phyloP scores from a whole-genome alignment of 331 rosid genomes.

The Quercus lobata region DNA sequence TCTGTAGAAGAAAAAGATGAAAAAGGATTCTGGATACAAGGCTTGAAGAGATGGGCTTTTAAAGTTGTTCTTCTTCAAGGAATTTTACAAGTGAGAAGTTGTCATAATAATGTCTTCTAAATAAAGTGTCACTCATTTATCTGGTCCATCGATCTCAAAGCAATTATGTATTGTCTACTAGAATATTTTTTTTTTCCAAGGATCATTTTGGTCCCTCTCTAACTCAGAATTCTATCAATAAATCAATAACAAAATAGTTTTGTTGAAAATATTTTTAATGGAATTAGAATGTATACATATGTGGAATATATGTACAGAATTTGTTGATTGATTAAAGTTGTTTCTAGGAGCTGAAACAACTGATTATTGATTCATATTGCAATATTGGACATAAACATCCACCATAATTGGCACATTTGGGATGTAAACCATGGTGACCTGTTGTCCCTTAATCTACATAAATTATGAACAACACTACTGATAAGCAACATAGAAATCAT shows the following conservation, averaged over 20 bases:
- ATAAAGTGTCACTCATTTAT: constrained; percentile 40
- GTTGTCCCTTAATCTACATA: neutral
- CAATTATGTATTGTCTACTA: constrained; percentile 35
- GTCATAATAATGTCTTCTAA: constrained; percentile 26
- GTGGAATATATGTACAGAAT: neutral
- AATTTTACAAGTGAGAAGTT: constrained; percentile 35
- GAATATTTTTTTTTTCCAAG: neutral
- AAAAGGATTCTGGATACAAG: constrained; percentile 16
- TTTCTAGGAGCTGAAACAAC: neutral
- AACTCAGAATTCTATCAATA: neutral
- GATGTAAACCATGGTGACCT: neutral
- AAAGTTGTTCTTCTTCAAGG: constrained; percentile 22
- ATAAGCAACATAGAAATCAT: neutral
- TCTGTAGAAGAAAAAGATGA: constrained; percentile 41
- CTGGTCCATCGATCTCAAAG: constrained; percentile 29
- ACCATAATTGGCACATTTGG: neutral
- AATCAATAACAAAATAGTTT: neutral
- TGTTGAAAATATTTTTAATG: neutral
- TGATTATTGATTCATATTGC: constrained; percentile 1
- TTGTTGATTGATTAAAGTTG: neutral
- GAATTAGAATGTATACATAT: neutral
- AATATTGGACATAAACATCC: neutral
- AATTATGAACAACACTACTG: neutral
- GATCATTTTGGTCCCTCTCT: neutral
- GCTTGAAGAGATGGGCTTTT: constrained; percentile 27